phyloP scores from a whole-genome alignment of 139 green algal species.

The Desmodesmus armatus region DNA sequence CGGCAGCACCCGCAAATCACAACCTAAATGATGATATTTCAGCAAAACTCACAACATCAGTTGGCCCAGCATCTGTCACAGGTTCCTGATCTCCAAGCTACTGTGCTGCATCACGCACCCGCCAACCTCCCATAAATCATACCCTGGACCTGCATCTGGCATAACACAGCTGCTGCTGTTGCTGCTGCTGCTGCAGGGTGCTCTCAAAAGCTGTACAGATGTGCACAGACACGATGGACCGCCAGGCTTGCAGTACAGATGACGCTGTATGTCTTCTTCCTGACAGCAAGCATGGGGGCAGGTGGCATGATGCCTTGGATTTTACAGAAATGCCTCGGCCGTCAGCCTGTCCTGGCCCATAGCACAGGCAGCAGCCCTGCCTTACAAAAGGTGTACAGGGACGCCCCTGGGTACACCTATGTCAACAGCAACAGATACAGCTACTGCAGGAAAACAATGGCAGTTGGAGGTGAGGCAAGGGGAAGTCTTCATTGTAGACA shows the following conservation, averaged over 20 bases:
- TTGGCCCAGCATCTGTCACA: background rate
- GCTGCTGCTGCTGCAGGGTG: slow-evolving; percentile 3
- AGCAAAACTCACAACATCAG: background rate
- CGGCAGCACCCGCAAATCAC: too few relatives aligned
- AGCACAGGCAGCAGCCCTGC: slow-evolving; percentile 4
- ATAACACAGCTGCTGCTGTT: background rate
- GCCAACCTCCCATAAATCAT: background rate
- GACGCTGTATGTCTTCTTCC: slow-evolving; percentile 9
- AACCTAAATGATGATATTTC: too few relatives aligned
- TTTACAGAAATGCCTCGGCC: background rate
- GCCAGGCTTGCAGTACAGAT: slow-evolving; percentile 23
- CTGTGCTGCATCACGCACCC: too few relatives aligned
- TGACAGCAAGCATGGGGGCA: slow-evolving; percentile 23
- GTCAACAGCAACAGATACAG: slow-evolving; percentile 30
- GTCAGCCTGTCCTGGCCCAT: background rate
- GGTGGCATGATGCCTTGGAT: slow-evolving; percentile 41
- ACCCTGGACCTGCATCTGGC: background rate
- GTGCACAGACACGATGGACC: slow-evolving; percentile 40
- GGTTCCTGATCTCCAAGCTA: too few relatives aligned
- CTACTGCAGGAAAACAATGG: slow-evolving; percentile 33
- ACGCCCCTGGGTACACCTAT: slow-evolving; percentile 13
- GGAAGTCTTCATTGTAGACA: too few relatives aligned
- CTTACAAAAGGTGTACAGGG: background rate
- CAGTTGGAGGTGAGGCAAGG: background rate
- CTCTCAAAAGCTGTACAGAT: slow-evolving; percentile 20